A percentile compares a stretch with the other conserved stretches of the same genome.
phyloP scores from a whole-genome alignment of 2,329 filamentous ascomycete species.

The Penicillium sp. region DNA sequence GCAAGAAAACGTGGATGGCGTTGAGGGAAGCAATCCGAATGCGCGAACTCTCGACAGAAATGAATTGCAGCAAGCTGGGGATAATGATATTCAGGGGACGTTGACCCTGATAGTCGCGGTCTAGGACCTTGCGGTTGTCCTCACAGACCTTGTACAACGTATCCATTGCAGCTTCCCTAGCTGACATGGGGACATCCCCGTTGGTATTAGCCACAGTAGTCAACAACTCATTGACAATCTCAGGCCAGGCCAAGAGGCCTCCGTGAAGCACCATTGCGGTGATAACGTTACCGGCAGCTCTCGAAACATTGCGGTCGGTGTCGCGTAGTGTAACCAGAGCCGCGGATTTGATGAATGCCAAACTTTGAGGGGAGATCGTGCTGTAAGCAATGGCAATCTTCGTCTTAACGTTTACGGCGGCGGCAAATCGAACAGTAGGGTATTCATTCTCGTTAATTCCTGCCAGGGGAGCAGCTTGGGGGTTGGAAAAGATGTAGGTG shows the following conservation, averaged over 20 bases:
- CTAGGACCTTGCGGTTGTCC: conserved; percentile 83
- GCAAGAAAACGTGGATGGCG: conserved; percentile 88
- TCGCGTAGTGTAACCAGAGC: conserved; percentile 80
- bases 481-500: conserved; percentile 79
- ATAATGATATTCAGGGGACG: conserved; percentile 84
- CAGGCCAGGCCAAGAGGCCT: conserved; percentile 86
- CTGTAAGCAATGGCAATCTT: conserved; percentile 76
- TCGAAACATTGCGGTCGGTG: conserved; percentile 76
- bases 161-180: conserved; percentile 90
- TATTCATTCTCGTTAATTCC: conserved; percentile 63
- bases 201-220: conserved; percentile 71
- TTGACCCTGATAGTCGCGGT: conserved; percentile 84
- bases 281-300: conserved; percentile 87
- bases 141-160: conserved; percentile 95
- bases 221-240: conserved; percentile 80
- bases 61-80: conserved; percentile 86
- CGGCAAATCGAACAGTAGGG: conserved; percentile 77
- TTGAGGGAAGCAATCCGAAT: conserved; percentile 78
- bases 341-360: conserved; percentile 75
- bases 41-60: conserved; percentile 70
- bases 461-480: conserved; percentile 56
- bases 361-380: conserved; percentile 69
- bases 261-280: conserved; percentile 85
- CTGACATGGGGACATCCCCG: conserved; percentile 66
- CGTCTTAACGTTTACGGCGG: conserved; percentile 94